A percentile compares a stretch with the other conserved stretches of the same genome.
phyloP scores from a whole-genome alignment of 2,329 filamentous ascomycete species.

The Stachybotrys chlorohalonatus region DNA sequence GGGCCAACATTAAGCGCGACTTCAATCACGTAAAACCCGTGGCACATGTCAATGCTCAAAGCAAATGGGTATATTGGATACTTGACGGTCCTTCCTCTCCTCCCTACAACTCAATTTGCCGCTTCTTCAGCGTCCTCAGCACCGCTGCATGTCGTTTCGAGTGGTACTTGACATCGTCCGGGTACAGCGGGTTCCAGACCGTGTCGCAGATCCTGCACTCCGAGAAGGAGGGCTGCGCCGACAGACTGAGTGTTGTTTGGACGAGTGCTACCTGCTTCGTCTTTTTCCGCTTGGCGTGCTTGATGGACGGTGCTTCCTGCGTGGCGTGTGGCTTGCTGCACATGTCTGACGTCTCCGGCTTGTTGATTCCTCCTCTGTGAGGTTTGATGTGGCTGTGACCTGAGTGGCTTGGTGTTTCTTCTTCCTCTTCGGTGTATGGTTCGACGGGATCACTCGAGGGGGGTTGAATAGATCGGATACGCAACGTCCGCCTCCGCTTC shows the following conservation, averaged over 20 bases:
- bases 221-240: slow-evolving; percentile 29
- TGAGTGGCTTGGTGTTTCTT: neutral
- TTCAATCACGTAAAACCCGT: no score
- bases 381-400: neutral
- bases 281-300: slow-evolving; percentile 4
- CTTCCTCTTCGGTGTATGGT: neutral
- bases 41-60: neutral
- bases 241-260: slow-evolving; percentile 36
- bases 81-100: neutral
- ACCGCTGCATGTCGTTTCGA: slow-evolving; percentile 27
- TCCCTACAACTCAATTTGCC: slow-evolving; percentile 3
- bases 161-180: slow-evolving; percentile 34
- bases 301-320: neutral
- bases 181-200: slow-evolving; percentile 34
- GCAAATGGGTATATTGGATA: neutral
- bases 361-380: no score
- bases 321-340: neutral
- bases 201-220: slow-evolving; percentile 33
- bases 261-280: slow-evolving; percentile 15
- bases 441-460: slow-evolving; percentile 2
- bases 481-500: slow-evolving; percentile 18
- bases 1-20: no score
- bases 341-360: no score
- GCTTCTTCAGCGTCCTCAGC: slow-evolving; percentile 15
- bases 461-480: slow-evolving; percentile 14